These are phyloP conservation scores for Neofusicoccum kwambonambiense DNA, from an alignment of 2,329 filamentous ascomycete species.

Conservation along the genomic window DNA sequence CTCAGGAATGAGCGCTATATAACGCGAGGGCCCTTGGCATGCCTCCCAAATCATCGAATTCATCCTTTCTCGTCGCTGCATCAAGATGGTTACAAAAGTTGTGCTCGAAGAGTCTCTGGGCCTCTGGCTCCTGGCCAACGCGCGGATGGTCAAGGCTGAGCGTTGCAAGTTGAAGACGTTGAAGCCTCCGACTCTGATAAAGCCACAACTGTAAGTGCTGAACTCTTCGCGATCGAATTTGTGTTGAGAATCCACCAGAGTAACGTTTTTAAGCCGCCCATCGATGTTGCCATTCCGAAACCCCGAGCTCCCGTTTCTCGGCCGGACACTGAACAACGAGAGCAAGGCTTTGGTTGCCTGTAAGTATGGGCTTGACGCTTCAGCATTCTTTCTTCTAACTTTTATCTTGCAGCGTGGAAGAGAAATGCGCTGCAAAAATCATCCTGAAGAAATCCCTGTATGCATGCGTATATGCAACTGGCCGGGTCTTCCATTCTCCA, in stretches of 20 bases:
- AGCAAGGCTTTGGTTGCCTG: background rate
- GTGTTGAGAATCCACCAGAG: background rate
- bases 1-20: background rate
- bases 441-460: background rate
- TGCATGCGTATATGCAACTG: background rate
- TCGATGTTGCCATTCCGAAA: background rate
- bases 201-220: background rate
- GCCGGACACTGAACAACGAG: background rate
- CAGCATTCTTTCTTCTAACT: background rate
- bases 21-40: background rate
- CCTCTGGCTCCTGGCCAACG: slow-evolving; percentile 2
- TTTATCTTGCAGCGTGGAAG: background rate
- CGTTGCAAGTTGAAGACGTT: background rate
- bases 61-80: background rate
- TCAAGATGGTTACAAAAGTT: background rate
- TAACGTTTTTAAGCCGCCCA: background rate
- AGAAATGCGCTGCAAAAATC: background rate
- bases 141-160: slow-evolving; percentile 1
- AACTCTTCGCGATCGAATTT: background rate
- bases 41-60: background rate
- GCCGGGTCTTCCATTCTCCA: background rate
- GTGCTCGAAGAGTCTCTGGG: background rate
- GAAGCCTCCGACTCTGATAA: background rate
- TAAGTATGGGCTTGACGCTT: background rate
- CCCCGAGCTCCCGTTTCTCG: background rate